These are phyloP conservation scores for Trichoderma oligosporum DNA, from an alignment of 2,329 filamentous ascomycete species.

Conservation along the genomic window DNA sequence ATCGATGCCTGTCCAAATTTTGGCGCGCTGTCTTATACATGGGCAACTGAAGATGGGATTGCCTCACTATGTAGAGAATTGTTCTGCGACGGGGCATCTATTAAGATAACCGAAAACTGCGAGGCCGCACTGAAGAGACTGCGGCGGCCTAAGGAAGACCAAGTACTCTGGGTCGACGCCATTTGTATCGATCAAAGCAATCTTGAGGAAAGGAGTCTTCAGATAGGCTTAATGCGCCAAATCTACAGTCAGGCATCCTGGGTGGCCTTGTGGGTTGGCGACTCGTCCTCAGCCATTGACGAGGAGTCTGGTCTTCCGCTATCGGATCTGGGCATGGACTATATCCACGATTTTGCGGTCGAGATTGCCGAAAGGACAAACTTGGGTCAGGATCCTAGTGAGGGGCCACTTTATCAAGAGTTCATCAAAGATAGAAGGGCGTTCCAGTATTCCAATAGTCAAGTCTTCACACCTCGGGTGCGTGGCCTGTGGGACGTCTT, in stretches of 20 bases:
- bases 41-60: background rate
- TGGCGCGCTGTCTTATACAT: background rate
- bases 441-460: background rate
- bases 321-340: background rate
- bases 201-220: background rate
- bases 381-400: background rate
- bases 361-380: conserved; percentile 4
- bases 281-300: background rate
- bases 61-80: background rate
- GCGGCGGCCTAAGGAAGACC: background rate
- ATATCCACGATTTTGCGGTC: background rate
- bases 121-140: background rate
- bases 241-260: background rate
- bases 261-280: conserved; percentile 1
- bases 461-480: conserved; percentile 3
- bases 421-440: background rate
- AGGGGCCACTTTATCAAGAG: background rate
- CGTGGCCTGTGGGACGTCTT: conserved; percentile 9
- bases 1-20: background rate
- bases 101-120: background rate
- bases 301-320: background rate
- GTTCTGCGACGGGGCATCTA: background rate
- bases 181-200: background rate
- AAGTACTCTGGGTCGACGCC: background rate
- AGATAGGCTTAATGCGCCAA: background rate